Base-by-base conservation (phyloP, 2,329 filamentous ascomycete species). In the Paecilomyces sp. region DNA sequence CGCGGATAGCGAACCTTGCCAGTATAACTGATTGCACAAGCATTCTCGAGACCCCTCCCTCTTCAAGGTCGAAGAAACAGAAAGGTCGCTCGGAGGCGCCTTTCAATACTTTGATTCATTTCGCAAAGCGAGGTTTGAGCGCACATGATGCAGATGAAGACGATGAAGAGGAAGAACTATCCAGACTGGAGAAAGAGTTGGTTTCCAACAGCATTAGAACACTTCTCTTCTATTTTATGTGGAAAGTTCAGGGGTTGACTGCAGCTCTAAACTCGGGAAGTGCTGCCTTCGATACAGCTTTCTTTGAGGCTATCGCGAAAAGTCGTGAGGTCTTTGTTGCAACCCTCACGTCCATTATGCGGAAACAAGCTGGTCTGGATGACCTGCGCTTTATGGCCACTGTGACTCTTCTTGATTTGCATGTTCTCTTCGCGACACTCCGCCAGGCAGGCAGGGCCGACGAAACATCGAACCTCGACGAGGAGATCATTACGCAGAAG, bases 161-260 rank as follows among this genome's bases (percentile, higher is more conserved):
- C 13, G 41, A 47, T 5, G 41, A 47, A 47, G 41, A 47, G 9
- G 41, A 47, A 18, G 41, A 47, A 47, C 81, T 88, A 28, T 89
- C 92, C 63, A 86, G 86, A 52, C 79, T 90, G 12, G 93, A 97
- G 73, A 90, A 94, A 65, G 87, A 90, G 64, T 80, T 94, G 52
- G 87, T 91, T 6, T 81, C 85, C 1, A 88, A 88, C 66, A 88
- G 91, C 31, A 89, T 95, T 68, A 88, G 89, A 64, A 83, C 87
- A 1, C 82, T 89, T 56, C 82, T 92, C 54, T 91, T 95, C 75
- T 97, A 97, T 77, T 96, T 97, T 71, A 91, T 96, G 86, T 99
- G 94, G 94, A 93, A 94, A 71, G 83, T 89, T 24, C 84, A 85
- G 57, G 79, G 81, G 57, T 69, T 91, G 61, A 79, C 81, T 62